phyloP scores from a whole-genome alignment of 768 basidiomycete species.

The Kwoniella heveanensis region DNA sequence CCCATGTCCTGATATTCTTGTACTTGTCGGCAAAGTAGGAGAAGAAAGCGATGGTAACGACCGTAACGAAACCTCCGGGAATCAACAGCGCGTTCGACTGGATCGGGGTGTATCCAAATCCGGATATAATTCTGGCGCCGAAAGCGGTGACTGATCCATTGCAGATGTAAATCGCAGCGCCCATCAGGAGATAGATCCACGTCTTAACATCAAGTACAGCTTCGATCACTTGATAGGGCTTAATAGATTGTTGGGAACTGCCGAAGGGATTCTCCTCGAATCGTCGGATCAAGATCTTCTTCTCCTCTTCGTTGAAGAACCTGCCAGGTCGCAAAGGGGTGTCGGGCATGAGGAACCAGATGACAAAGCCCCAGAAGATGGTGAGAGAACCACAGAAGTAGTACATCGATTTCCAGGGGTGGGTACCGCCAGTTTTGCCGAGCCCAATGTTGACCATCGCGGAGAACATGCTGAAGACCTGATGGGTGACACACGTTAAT shows the following conservation, averaged over 20 bases:
- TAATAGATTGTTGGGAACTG: conserved; percentile 35
- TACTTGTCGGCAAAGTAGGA: conserved; percentile 47
- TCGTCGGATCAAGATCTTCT: conserved; percentile 38
- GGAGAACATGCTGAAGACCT: conserved; percentile 56
- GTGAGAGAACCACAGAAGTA: conserved; percentile 55
- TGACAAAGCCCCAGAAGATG: conserved; percentile 51
- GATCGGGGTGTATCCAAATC: conserved; percentile 55
- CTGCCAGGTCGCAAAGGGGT: conserved; percentile 47
- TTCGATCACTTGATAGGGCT: conserved; percentile 48
- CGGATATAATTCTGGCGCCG: conserved; percentile 55
- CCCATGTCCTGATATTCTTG: conserved; percentile 47
- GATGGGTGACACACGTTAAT: background rate
- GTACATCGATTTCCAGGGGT: conserved; percentile 55
- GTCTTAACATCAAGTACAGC: conserved; percentile 54
- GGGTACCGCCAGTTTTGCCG: conserved; percentile 38
- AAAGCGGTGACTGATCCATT: conserved; percentile 55
- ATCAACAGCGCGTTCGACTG: conserved; percentile 50
- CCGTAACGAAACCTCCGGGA: conserved; percentile 56
- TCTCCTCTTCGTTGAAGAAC: conserved; percentile 51
- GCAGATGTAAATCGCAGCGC: conserved; percentile 52
- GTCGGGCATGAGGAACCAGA: conserved; percentile 54
- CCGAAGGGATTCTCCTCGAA: conserved; percentile 44
- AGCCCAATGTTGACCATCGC: conserved; percentile 57
- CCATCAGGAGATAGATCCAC: conserved; percentile 55
- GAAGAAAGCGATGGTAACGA: conserved; percentile 52